Base-by-base conservation (phyloP, 768 basidiomycete species). In the Wakefieldia striispora region DNA sequence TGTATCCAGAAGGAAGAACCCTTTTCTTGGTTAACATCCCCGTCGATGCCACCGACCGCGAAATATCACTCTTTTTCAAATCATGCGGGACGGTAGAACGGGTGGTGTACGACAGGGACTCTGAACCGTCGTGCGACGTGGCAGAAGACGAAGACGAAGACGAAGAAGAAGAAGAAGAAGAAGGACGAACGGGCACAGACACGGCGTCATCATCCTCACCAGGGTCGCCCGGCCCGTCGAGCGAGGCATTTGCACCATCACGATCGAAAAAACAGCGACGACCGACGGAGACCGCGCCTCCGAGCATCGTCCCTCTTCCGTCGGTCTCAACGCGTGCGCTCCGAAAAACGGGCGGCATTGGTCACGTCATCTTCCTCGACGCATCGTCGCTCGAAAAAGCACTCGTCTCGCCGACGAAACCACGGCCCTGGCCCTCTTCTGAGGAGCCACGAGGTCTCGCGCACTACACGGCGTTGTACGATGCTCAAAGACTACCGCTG, bases 11-110 rank as follows among this genome's bases (percentile, higher is more conserved):
- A 27, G 82, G 79, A 14, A 79, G 92, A 38, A 95, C 92, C 0
- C 74, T 95, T 10, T 97, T 97, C 61, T 71, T 95, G 3, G 89
- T 88, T 47, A 97, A 97, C 59, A 71, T 95, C 6, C 93, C 95
- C 2, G 85, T 91, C 47, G 92, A 95, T 64, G 81, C 90, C 3
- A 89, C 90, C 1, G 88, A 90, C 57, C 76, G 88, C 33, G 91
- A 93, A 60, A 68, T 97, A 0, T 72, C 82, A 2, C 69, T 80
- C 11, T 72, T 97, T n/a, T 95, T 95, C 74, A 84, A 84, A 61
- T 60, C 75, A 20, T 82, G 78, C 47, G 93, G 94, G 20, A 84
- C 83, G 0, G 76, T 95, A 24, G 94, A 95, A 66, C 75, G 74
- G 42, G 82, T 93, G 10, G 56, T 82, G 1, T 88, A 93, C 58